Base-by-base conservation (phyloP, 306 rosid species). In the Sphenostylis stenocarpa region DNA sequence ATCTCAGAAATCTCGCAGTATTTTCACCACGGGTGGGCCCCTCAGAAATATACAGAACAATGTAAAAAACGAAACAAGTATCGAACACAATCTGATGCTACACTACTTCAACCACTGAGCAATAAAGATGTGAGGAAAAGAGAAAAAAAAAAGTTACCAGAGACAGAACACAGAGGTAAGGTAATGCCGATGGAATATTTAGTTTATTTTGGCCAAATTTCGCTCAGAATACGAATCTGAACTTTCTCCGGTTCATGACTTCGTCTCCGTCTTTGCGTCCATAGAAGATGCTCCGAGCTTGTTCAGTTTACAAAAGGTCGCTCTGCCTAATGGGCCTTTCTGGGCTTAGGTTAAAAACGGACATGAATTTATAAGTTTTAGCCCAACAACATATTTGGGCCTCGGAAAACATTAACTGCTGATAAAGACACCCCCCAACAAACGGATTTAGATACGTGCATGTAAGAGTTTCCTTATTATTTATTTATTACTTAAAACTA, bases 281-380 rank as follows among this genome's bases (percentile, higher is more conserved):
- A 65, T 65, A 48, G 75, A 49, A 70, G 47, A 12, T 70, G 36
- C 31, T 64, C n/a, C 17, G 19, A 49, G 62, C 47, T 70, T 47
- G 24, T 34, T 33, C 48, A 8, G 45, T 69, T 48, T 69, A 48
- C 29, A n/a, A 29, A 49, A n/a, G 28, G 45, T 14, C 15, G 6
- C 15, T 13, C 36, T 13, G 12, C 14, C 13, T 41, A 43, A 41
- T 66, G 55, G 56, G 56, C 72, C 21, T 43, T 20, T 21, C 14
- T 14, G 72, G 39, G 56, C 55, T 67, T 67, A 67, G 39, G 39
- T 67, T 38, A 67, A 44, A 41, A 67, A 7, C 1, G 39, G 39
- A 7, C 24, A 21, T 21, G 9, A 24, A 13, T 28, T 5, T 28
- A 24, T 6, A 24, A 7, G 7, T 60, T 57, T 57, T 5, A 24